phyloP scores from a whole-genome alignment of 345 rosid species.

The Syzygium grande region DNA sequence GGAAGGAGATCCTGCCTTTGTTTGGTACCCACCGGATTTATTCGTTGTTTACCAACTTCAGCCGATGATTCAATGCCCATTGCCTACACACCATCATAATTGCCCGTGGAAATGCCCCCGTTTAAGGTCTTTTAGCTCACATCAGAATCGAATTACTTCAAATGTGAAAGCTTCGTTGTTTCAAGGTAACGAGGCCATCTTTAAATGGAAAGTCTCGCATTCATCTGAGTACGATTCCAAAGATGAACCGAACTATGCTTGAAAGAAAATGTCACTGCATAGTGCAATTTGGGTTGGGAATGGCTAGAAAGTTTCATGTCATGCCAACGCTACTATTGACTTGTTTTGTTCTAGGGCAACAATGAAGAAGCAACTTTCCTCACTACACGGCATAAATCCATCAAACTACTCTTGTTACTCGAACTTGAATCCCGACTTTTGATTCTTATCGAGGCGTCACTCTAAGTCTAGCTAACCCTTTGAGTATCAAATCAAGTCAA shows the following conservation, averaged over 20 bases:
- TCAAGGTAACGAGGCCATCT: too few species aligned
- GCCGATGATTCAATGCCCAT: too few species aligned
- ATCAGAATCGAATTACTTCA: too few species aligned
- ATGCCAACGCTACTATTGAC: background rate
- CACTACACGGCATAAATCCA: background rate
- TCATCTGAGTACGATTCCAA: background rate
- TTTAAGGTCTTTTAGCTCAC: too few species aligned
- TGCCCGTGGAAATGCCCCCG: too few species aligned
- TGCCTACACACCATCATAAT: too few species aligned
- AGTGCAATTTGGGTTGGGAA: background rate
- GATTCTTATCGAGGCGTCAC: background rate
- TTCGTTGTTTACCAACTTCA: too few species aligned
- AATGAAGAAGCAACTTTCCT: background rate
- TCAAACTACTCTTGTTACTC: background rate
- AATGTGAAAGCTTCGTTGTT: too few species aligned
- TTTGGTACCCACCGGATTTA: too few species aligned
- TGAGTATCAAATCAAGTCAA: background rate
- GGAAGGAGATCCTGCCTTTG: too few species aligned
- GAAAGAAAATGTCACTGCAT: background rate
- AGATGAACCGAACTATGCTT: background rate
- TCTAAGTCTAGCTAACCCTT: background rate
- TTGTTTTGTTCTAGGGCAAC: background rate
- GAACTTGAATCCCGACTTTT: background rate
- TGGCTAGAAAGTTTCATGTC: background rate
- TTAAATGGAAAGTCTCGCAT: too few species aligned